A percentile compares a stretch with the other conserved stretches of the same genome.
phyloP scores from a whole-genome alignment of 1,139 yeast genomes.

The Taphrina confusa region DNA sequence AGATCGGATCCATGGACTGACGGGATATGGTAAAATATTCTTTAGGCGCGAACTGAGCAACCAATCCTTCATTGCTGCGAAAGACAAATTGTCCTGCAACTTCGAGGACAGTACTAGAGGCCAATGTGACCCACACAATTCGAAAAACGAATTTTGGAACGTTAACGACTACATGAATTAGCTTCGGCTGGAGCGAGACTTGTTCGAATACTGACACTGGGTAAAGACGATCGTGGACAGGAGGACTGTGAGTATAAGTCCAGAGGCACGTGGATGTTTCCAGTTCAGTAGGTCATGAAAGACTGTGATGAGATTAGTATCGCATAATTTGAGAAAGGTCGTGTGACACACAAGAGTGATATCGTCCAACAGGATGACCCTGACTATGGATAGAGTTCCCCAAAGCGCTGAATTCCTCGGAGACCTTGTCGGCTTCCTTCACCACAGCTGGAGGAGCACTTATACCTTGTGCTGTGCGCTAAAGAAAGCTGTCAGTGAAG shows the following conservation, averaged over 20 bases:
- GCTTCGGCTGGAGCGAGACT: neutral
- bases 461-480: conserved; percentile 29
- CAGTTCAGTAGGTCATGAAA: conserved; percentile 35
- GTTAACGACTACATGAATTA: conserved; percentile 18
- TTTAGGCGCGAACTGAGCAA: conserved; percentile 31
- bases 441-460: conserved; percentile 27
- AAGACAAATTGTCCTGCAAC: conserved; percentile 34
- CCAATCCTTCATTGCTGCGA: conserved; percentile 33
- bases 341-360: conserved; percentile 28
- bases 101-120: conserved; percentile 35
- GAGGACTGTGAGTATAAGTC: conserved; percentile 23
- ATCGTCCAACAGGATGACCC: conserved; percentile 28
- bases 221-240: conserved; percentile 26
- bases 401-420: conserved; percentile 19
- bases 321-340: neutral
- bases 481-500: neutral
- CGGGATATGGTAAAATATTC: conserved; percentile 31
- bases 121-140: conserved; percentile 33
- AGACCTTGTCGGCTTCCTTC: conserved; percentile 30
- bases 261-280: conserved; percentile 37
- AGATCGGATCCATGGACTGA: conserved; percentile 42
- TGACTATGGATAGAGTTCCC: conserved; percentile 18
- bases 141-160: conserved; percentile 36
- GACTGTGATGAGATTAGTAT: neutral
- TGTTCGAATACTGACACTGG: conserved; percentile 8